Base-by-base conservation (phyloP, 371 early-diverging fungal species). In the Nematocida ironsii region DNA sequence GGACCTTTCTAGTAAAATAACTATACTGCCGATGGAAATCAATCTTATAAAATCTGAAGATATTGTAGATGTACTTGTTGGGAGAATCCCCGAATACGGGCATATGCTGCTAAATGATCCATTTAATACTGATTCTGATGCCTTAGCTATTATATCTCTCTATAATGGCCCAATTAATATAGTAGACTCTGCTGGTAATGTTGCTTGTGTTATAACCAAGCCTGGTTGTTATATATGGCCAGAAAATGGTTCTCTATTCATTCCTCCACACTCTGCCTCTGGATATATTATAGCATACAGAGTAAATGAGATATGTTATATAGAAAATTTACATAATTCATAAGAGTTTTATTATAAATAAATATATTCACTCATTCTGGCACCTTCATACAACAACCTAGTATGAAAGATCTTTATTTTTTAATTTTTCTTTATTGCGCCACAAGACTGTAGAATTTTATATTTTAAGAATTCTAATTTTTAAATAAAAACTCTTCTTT, bases 21-120 rank as follows among this genome's bases (percentile, higher is more conserved):
- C 27, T 16, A 13, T 48, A 40, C 16, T 68, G 6, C 25, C 54
- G 16, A 11, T 62, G 40, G 27, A 39, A 9, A 9, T 33, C 11
- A 62, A 11, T 9, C 6, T 50, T 27, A 27, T 47, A 23, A 50
- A 50, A 18, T 23, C 52, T 16, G 54, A 50, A 48, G 52, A 48
- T 45, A 47, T 33, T 11, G 71, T 78, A 45, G 80, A 78, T 58
- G 23, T 18, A 20, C 18, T 78, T 5, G 69, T 69, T 5, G 27
- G 54, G 13, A 54, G 47, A 23, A 18, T 78, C 20, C 18, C 39
- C 2, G 23, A 57, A 27, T 16, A n/a, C 7, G 71, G 80, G 5
- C 69, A 78, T 40, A 7, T 78, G 9, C 72, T 78, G 50, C 80
- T 78, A 16, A 78, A 78, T 67, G 80, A 78, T 42, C 80, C 70